Conservation (phyloP, 2,329 filamentous ascomycete genomes). For the Hymenoscyphus linearis region DNA sequence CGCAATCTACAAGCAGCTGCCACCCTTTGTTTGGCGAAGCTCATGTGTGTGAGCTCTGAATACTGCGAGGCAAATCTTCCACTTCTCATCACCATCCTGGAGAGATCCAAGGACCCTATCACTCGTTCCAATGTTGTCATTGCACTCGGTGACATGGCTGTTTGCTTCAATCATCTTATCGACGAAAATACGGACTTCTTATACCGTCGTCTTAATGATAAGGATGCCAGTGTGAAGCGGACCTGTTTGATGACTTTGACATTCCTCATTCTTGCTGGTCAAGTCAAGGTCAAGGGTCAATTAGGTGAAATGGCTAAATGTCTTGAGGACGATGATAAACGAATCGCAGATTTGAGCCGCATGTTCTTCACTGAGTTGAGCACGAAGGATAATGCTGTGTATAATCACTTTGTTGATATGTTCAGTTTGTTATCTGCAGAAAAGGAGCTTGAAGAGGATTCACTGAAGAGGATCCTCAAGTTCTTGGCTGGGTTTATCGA, state of each 20-base stretch:
- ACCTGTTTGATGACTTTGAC: conserved; percentile 98
- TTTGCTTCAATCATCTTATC: conserved; percentile 98
- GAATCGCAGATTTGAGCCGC: conserved; percentile 84
- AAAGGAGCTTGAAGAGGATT: conserved; percentile 73
- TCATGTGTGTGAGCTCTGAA: conserved; percentile 97
- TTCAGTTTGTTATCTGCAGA: conserved; percentile 89
- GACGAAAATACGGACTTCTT: conserved; percentile 99
- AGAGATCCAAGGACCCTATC: conserved; percentile 85
- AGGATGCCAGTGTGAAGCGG: conserved; percentile 84
- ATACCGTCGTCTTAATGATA: conserved; percentile 86
- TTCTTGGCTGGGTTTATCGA: conserved; percentile 96
- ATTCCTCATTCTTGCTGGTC: conserved; percentile 91
- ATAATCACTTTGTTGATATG: conserved; percentile 99
- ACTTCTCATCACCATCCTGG: conserved; percentile 95
- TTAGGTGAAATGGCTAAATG: conserved; percentile 99
- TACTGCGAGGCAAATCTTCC: conserved; percentile 93
- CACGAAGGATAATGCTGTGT: conserved; percentile 97
- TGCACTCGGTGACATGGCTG: conserved; percentile 95
- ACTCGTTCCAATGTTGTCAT: conserved; percentile 96
- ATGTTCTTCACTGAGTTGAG: conserved; percentile 99
- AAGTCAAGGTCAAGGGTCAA: conserved; percentile 99
- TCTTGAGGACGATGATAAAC: conserved; percentile 90
- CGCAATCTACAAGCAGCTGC: conserved; percentile 87
- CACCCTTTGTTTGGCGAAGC: conserved; percentile 89
- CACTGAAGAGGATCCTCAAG: conserved; percentile 79